Percentiles rank a stretch among this genome's conserved stretches.
phyloP scores from a whole-genome alignment of 2,329 filamentous ascomycete genomes.

The Orbilia oligospora region DNA sequence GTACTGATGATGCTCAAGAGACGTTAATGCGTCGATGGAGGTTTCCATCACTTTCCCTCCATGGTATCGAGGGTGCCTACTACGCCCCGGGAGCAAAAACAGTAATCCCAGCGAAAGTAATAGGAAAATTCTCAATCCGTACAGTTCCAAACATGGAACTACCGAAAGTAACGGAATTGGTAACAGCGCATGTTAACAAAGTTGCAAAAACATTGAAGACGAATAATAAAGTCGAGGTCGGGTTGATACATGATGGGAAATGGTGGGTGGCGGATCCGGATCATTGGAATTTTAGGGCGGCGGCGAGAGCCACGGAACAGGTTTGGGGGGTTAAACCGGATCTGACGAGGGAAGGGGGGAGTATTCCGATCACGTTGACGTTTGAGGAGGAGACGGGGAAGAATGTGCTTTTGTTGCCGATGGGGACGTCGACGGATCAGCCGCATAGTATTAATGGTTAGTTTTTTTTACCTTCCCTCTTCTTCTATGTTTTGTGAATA shows the following conservation, averaged over 20 bases:
- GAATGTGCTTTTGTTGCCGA: constrained; percentile 94
- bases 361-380: constrained; percentile 95
- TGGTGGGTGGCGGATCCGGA: constrained; percentile 99
- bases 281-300: constrained; percentile 98
- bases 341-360: constrained; percentile 94
- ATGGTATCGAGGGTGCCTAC: constrained; percentile 96
- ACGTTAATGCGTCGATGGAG: constrained; percentile 98
- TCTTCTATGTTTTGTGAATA: not conserved
- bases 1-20: constrained; percentile 87
- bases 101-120: constrained; percentile 97
- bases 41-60: constrained; percentile 91
- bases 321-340: constrained; percentile 95
- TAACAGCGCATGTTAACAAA: constrained; percentile 85
- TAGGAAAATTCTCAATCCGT: constrained; percentile 97
- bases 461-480: constrained; percentile 64
- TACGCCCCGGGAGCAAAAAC: constrained; percentile 95
- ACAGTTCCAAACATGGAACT: constrained; percentile 98
- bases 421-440: constrained; percentile 96
- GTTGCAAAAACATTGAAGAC: constrained; percentile 88
- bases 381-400: constrained; percentile 98
- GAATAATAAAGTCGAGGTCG: constrained; percentile 90
- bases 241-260: constrained; percentile 89
- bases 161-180: constrained; percentile 85
- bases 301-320: constrained; percentile 93
- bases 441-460: constrained; percentile 99